These are phyloP conservation scores for Polytolypa hystricis DNA, from an alignment of 2,329 filamentous ascomycete genomes.

Conservation along the genomic window DNA sequence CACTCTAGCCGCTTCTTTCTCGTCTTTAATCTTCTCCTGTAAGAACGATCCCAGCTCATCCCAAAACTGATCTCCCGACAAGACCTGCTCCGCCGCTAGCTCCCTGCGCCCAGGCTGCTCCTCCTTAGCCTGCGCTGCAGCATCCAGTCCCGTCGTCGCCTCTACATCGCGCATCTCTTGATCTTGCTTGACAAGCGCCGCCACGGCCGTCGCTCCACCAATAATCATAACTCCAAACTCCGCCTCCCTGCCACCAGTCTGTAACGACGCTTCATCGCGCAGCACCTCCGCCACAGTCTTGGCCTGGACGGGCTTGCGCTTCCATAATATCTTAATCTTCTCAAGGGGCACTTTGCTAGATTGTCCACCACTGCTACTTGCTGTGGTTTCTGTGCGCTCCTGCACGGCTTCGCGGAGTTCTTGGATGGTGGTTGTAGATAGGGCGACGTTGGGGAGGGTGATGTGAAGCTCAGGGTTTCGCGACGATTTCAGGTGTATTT, in stretches of 20 bases:
- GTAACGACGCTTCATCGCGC: slow-evolving; percentile 39
- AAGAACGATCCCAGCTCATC: slow-evolving; percentile 71
- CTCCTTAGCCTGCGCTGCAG: slow-evolving; percentile 17
- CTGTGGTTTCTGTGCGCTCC: slow-evolving; percentile 36
- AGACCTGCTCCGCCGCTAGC: slow-evolving; percentile 35
- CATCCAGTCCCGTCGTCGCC: slow-evolving; percentile 6
- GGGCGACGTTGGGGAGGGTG: slow-evolving; percentile 48
- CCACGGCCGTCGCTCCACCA: slow-evolving; percentile 49
- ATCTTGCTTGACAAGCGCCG: slow-evolving; percentile 11
- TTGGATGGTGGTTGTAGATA: slow-evolving; percentile 61
- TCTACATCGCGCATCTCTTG: slow-evolving; percentile 5
- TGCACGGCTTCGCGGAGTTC: slow-evolving; percentile 65
- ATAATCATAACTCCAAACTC: slow-evolving; percentile 86
- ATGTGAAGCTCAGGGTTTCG: slow-evolving; percentile 64
- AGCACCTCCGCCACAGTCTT: slow-evolving; percentile 68
- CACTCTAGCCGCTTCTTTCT: slow-evolving; percentile 51
- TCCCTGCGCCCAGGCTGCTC: slow-evolving; percentile 18
- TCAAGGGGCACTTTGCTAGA: slow-evolving; percentile 35
- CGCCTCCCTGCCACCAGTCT: slow-evolving; percentile 37
- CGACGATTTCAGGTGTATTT: slow-evolving; percentile 39
- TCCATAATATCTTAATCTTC: slow-evolving; percentile 76
- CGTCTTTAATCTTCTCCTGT: slow-evolving; percentile 65
- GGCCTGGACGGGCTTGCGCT: slow-evolving; percentile 75
- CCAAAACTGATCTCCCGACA: slow-evolving; percentile 74
- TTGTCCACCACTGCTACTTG: slow-evolving; percentile 15